Conservation (phyloP, 2,329 filamentous ascomycete species). For the Arthrobotrys musiformis region DNA sequence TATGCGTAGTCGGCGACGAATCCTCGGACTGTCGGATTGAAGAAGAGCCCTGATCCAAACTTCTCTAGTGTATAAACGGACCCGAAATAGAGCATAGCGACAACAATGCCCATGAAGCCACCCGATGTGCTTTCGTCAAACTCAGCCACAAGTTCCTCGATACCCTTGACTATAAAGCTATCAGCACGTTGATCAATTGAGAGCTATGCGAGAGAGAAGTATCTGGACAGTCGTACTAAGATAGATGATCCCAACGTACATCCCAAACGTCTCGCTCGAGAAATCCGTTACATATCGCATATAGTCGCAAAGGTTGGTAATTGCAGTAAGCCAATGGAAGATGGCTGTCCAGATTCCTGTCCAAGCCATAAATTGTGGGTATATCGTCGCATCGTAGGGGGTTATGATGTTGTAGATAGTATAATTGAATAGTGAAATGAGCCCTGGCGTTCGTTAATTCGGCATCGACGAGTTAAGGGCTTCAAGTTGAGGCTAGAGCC, state of each 20-base stretch:
- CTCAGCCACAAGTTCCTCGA: constrained; percentile 68
- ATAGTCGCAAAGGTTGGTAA: constrained; percentile 87
- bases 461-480: background rate
- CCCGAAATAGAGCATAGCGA: constrained; percentile 64
- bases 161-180: constrained; percentile 62
- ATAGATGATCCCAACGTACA: constrained; percentile 62
- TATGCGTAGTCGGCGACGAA: constrained; percentile 69
- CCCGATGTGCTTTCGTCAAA: constrained; percentile 37
- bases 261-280: constrained; percentile 87
- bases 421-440: constrained; percentile 70
- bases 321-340: constrained; percentile 69
- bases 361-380: constrained; percentile 81
- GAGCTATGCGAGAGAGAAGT: background rate
- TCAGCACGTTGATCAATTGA: background rate
- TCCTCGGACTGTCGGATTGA: constrained; percentile 64
- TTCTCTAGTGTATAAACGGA: constrained; percentile 64
- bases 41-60: constrained; percentile 65
- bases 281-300: constrained; percentile 91
- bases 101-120: constrained; percentile 63
- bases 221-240: constrained; percentile 27
- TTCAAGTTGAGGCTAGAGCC: no score
- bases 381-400: constrained; percentile 56
- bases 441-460: constrained; percentile 62
- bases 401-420: constrained; percentile 70
- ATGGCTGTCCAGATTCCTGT: constrained; percentile 71